A percentile compares a stretch with the other conserved stretches of the same genome.
These are phyloP conservation scores for Abrus pulchellus DNA, from an alignment of 306 rosid species.

Conservation along the genomic window DNA sequence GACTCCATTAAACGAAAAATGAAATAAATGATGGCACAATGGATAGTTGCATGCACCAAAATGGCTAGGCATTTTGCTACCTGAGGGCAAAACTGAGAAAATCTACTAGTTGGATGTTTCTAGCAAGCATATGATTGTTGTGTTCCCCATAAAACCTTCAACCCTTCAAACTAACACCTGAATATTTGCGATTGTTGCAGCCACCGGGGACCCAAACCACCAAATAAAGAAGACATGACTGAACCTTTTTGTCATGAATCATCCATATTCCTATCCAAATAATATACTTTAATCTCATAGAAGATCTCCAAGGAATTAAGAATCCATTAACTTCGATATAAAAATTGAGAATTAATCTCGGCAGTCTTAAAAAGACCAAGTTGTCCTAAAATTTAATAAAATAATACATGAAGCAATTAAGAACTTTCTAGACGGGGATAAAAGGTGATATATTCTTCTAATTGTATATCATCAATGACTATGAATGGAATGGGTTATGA, in stretches of 20 bases:
- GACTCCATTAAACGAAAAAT: conserved; percentile 18
- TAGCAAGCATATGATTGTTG: conserved; percentile 14
- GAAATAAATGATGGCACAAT: background rate
- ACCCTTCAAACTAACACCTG: conserved; percentile 28
- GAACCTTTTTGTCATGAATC: conserved; percentile 41
- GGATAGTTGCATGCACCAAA: conserved; percentile 6
- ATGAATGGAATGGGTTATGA: background rate
- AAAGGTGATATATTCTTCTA: background rate
- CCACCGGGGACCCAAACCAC: conserved; percentile 33
- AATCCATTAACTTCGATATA: background rate
- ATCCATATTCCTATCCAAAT: conserved; percentile 47
- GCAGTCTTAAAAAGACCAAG: background rate
- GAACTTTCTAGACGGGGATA: background rate
- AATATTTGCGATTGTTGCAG: conserved; percentile 23
- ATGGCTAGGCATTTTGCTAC: background rate
- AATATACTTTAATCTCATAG: conserved; percentile 27
- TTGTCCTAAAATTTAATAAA: background rate
- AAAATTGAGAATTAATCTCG: conserved; percentile 1
- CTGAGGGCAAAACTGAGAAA: conserved; percentile 23
- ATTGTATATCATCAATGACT: background rate
- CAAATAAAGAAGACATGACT: conserved; percentile 37
- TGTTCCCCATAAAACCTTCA: conserved; percentile 23
- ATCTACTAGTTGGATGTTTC: background rate
- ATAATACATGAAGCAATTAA: background rate
- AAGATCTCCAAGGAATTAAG: conserved; percentile 32